A percentile compares a stretch with the other conserved stretches of the same genome.
Evolutionary conservation across 768 basidiomycete genomes (phyloP).

Genomic region (Lentinula detonsa): DNA sequence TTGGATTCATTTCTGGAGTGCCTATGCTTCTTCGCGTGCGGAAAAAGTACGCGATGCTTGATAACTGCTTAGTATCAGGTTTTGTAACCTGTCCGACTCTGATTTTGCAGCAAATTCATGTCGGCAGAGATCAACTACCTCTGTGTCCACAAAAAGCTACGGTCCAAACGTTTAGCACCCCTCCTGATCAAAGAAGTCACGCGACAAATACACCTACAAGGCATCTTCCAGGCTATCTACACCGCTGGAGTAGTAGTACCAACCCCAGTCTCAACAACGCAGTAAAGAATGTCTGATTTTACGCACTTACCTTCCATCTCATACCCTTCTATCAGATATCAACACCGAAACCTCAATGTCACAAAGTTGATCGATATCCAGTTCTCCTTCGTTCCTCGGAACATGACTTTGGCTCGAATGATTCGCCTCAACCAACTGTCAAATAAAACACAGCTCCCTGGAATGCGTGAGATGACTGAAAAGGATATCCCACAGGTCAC

Average conservation of each 20-base stretch:
- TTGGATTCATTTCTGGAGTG: conserved; percentile 94
- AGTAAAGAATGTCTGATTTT: conserved; percentile 34
- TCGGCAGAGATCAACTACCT: conserved; percentile 96
- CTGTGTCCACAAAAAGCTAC: conserved; percentile 95
- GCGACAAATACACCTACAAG: conserved; percentile 81
- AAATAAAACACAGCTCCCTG: conserved; percentile 40
- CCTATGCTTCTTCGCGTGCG: conserved; percentile 85
- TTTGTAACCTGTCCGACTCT: not conserved
- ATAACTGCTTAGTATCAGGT: not conserved
- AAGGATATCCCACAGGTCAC: conserved; percentile 67
- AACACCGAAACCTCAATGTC: conserved; percentile 87
- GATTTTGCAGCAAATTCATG: conserved; percentile 46
- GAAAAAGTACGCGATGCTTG: conserved; percentile 52
- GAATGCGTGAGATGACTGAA: conserved; percentile 86
- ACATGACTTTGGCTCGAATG: conserved; percentile 89
- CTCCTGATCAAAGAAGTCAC: conserved; percentile 98
- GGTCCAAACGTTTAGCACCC: conserved; percentile 91
- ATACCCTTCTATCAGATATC: conserved; percentile 52
- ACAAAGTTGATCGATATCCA: conserved; percentile 86
- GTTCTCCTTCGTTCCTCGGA: conserved; percentile 84
- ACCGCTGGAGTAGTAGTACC: conserved; percentile 92
- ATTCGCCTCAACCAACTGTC: conserved; percentile 70
- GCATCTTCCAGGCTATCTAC: conserved; percentile 96
- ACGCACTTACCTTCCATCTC: not conserved
- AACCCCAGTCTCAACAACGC: conserved; percentile 84